Evolutionary conservation across 345 rosid genomes (phyloP).

Genomic region (Xanthoceras sorbifolium): DNA sequence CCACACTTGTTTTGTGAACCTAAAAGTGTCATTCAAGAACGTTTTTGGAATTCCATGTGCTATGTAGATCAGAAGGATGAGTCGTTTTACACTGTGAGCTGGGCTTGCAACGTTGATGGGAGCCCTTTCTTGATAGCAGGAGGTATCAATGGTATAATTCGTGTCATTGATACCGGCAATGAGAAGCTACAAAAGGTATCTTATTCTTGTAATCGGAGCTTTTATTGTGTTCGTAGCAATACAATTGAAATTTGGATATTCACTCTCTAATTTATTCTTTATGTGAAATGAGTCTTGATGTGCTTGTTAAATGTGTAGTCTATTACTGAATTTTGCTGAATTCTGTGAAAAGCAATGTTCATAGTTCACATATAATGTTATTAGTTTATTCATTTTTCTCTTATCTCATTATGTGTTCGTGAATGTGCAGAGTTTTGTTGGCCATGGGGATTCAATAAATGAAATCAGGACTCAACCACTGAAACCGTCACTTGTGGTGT

Average conservation of each 20-base stretch:
- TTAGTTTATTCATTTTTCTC: neutral
- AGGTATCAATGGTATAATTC: slow-evolving; percentile 89
- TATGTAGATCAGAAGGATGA: slow-evolving; percentile 92
- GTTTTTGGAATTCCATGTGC: slow-evolving; percentile 46
- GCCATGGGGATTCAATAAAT: slow-evolving; percentile 95
- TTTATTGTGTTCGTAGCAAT: neutral
- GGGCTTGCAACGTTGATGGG: slow-evolving; percentile 77
- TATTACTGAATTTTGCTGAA: neutral
- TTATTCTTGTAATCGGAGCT: neutral
- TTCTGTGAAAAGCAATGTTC: neutral
- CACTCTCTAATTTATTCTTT: neutral
- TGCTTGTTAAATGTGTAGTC: neutral
- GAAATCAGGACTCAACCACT: slow-evolving; percentile 95
- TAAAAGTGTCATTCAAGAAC: slow-evolving; percentile 23
- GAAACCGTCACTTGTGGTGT: slow-evolving; percentile 82
- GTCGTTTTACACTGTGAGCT: slow-evolving; percentile 89
- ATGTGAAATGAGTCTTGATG: neutral
- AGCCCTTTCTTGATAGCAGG: slow-evolving; percentile 79
- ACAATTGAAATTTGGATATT: neutral
- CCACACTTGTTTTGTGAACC: slow-evolving; percentile 10
- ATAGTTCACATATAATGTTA: neutral
- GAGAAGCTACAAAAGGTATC: slow-evolving; percentile 83
- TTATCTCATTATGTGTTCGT: neutral
- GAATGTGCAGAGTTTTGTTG: slow-evolving; percentile 81
- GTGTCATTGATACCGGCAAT: slow-evolving; percentile 76